Base-by-base conservation (phyloP, 345 rosid species). In the Garcia nutans region DNA sequence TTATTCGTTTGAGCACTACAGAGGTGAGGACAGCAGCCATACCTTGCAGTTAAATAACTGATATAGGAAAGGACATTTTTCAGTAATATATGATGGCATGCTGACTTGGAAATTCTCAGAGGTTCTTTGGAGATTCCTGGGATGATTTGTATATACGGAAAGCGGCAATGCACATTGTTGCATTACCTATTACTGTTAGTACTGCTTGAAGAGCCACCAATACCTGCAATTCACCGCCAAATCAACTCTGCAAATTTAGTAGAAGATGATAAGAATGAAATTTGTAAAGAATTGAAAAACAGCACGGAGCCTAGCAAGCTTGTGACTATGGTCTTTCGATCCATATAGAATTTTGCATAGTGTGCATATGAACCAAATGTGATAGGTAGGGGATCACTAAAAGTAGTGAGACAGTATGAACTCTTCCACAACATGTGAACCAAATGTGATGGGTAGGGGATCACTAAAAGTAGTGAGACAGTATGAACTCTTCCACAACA, bases 131-230 rank as follows among this genome's bases (percentile, higher is more conserved):
- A 54, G 74, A 58, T 76, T 95, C 81, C 56, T 83, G 85, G 31
- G 83, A 61, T 22, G 84, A 82, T 81, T 84, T 89, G 88, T 81
- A 86, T 75, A 93, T 90, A 52, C 93, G 90, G 84, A 60, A 93
- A 74, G 99, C 98, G 55, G 94, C 99, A 57, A 90, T 76, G 71
- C 96, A 90, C 89, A 95, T 79, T 26, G 97, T 93, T 26, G 85
- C 85, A 72, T 93, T 93, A 62, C 99, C 98, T 16, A 91, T 72
- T n/a, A 88, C 92, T 8, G 98, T 95, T 68, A 95, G 65, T 8
- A 92, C 96, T 50, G 87, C 97, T 80, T 92, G 98, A 80, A 92
- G 86, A 74, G 91, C 97, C 56, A 94, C 94, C 85, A 90, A 74
- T 45, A 92, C 94, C 94, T 90, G 74, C 68, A 76, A 67, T 37